Evolutionary conservation across 495 filamentous ascomycete genomes (phyloP).

Genomic region (Letharia columbiana): DNA sequence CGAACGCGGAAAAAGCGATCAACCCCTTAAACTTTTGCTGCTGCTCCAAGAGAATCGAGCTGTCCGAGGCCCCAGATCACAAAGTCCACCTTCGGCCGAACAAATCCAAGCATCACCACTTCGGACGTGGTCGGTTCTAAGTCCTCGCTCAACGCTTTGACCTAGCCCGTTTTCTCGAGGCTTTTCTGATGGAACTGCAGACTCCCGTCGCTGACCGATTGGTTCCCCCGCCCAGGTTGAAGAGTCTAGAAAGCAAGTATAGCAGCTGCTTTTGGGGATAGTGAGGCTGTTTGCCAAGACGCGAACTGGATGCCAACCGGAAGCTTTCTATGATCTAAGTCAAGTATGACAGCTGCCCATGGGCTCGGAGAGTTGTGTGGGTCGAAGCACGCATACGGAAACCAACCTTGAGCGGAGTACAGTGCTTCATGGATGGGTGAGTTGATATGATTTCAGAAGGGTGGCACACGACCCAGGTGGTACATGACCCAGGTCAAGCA

Average conservation of each 20-base stretch:
- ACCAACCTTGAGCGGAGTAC: background rate
- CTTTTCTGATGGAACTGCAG: background rate
- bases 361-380: background rate
- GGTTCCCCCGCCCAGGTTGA: background rate
- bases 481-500: slow-evolving; percentile 1
- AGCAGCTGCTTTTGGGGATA: background rate
- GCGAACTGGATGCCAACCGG: too few relatives aligned
- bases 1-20: background rate
- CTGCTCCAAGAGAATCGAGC: background rate
- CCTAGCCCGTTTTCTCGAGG: background rate
- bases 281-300: background rate
- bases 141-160: background rate
- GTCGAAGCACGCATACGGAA: background rate
- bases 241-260: background rate
- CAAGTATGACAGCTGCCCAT: background rate
- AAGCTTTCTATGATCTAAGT: background rate
- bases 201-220: background rate
- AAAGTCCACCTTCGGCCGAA: background rate
- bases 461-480: background rate
- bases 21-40: background rate
- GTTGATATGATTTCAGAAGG: background rate
- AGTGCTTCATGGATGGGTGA: background rate
- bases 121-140: background rate
- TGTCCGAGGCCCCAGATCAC: background rate
- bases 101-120: background rate